phyloP scores from a whole-genome alignment of 345 rosid species.

The Chamaenerion angustifolium region DNA sequence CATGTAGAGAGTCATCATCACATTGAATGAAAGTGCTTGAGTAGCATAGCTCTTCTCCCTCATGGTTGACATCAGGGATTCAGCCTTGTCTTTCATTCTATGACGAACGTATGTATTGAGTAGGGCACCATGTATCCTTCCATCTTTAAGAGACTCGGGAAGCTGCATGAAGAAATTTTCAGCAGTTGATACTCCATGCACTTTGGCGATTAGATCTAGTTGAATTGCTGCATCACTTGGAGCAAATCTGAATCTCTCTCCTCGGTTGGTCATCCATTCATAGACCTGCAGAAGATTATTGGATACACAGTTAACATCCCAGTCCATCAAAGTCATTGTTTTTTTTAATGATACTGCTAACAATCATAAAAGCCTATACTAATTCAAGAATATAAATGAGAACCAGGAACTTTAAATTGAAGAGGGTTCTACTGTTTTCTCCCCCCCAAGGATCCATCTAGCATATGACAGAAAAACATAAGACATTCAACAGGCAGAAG shows the following conservation, averaged over 20 bases:
- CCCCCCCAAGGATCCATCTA: no score
- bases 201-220: slow-evolving; percentile 79
- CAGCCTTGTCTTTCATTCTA: slow-evolving; percentile 57
- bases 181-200: slow-evolving; percentile 60
- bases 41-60: slow-evolving; percentile 47
- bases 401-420: no score
- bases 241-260: slow-evolving; percentile 51
- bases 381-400: no score
- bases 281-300: slow-evolving; percentile 32
- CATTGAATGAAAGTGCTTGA: slow-evolving; percentile 75
- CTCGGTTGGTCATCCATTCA: slow-evolving; percentile 85
- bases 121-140: slow-evolving; percentile 71
- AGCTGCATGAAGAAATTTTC: slow-evolving; percentile 48
- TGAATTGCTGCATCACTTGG: slow-evolving; percentile 92
- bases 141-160: slow-evolving; percentile 53
- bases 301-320: background rate
- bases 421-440: no score
- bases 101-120: slow-evolving; percentile 62
- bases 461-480: no score
- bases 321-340: background rate
- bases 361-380: no score
- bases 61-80: slow-evolving; percentile 49
- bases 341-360: no score
- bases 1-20: slow-evolving; percentile 97
- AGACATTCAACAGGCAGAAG: no score